Percentiles rank a stretch among this genome's conserved stretches.
These are phyloP conservation scores for Kokia cookei DNA, from an alignment of 441 rosid species.

Conservation along the genomic window DNA sequence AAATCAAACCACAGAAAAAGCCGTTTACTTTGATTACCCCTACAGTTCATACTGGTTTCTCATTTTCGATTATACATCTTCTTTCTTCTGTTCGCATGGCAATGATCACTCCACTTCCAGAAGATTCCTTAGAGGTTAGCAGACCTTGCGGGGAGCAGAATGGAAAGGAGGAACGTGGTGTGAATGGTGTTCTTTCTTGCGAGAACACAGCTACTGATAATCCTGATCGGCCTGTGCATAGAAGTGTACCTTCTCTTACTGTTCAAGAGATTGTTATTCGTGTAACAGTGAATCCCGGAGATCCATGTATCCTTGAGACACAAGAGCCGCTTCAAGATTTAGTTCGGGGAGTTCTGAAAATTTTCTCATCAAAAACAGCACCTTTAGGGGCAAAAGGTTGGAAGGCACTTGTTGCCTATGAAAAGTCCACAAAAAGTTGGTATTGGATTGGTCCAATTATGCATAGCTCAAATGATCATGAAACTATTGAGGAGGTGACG, in stretches of 20 bases:
- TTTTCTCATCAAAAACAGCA: constrained; percentile 84
- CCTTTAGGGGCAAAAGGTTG: constrained; percentile 97
- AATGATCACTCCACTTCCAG: constrained; percentile 60
- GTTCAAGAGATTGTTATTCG: constrained; percentile 90
- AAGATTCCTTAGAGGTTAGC: constrained; percentile 56
- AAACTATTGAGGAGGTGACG: constrained; percentile 75
- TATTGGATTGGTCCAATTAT: constrained; percentile 83
- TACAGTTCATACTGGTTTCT: constrained; percentile 87
- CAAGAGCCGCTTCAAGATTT: constrained; percentile 97
- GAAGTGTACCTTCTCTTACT: constrained; percentile 59
- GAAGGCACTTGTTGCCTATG: constrained; percentile 83
- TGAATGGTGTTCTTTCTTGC: constrained; percentile 36
- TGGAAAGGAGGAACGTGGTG: constrained; percentile 36
- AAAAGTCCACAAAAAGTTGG: constrained; percentile 83
- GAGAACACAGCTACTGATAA: constrained; percentile 39
- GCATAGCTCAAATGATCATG: constrained; percentile 51
- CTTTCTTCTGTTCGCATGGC: constrained; percentile 95
- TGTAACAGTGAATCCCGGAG: constrained; percentile 86
- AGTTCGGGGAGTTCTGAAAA: constrained; percentile 90
- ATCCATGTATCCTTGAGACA: constrained; percentile 88
- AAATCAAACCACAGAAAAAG: constrained; percentile 75
- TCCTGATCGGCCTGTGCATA: constrained; percentile 33
- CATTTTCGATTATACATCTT: constrained; percentile 93
- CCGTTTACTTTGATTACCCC: constrained; percentile 85
- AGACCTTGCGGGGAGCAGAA: constrained; percentile 48